A percentile compares a stretch with the other conserved stretches of the same genome.
phyloP scores from a whole-genome alignment of 108 stramenopile genomes.

The Fragilariopsis cylindrus region DNA sequence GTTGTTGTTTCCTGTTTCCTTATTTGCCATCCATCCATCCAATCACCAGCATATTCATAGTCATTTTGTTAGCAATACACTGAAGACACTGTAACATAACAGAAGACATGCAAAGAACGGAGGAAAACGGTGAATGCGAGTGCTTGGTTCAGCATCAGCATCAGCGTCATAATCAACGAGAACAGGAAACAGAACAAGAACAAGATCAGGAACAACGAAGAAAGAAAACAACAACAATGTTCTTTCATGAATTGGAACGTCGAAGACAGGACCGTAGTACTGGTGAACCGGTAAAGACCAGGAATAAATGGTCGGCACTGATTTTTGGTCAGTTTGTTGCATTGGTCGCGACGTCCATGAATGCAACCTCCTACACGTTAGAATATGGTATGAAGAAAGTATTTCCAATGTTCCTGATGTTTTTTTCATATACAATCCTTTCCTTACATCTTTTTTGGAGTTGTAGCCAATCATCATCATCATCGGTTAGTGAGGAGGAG shows the following conservation, averaged over 20 bases:
- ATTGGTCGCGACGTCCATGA: slow-evolving; percentile 53
- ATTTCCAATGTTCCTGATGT: slow-evolving; percentile 42
- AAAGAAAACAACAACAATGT: not conserved
- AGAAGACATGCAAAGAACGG: no score
- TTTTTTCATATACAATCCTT: slow-evolving; percentile 33
- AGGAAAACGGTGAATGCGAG: no score
- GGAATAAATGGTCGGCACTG: slow-evolving; percentile 25
- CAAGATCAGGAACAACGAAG: no score
- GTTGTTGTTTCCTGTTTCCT: no score
- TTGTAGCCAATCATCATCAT: not conserved
- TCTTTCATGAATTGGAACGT: not conserved
- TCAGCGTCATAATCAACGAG: no score
- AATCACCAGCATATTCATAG: no score
- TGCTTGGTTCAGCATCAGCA: no score
- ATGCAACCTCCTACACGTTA: slow-evolving; percentile 64
- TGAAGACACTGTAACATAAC: no score
- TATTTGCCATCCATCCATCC: no score
- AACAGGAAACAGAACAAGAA: no score
- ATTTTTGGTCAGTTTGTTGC: slow-evolving; percentile 64
- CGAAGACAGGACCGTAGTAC: not conserved
- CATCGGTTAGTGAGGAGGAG: not conserved
- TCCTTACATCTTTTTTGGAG: slow-evolving; percentile 37
- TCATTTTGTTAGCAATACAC: no score
- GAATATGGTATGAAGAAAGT: slow-evolving; percentile 38
- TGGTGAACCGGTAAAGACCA: not conserved